Conservation (phyloP, 1,284 basidiomycete genomes). For the Xerocomus nothofagi region DNA sequence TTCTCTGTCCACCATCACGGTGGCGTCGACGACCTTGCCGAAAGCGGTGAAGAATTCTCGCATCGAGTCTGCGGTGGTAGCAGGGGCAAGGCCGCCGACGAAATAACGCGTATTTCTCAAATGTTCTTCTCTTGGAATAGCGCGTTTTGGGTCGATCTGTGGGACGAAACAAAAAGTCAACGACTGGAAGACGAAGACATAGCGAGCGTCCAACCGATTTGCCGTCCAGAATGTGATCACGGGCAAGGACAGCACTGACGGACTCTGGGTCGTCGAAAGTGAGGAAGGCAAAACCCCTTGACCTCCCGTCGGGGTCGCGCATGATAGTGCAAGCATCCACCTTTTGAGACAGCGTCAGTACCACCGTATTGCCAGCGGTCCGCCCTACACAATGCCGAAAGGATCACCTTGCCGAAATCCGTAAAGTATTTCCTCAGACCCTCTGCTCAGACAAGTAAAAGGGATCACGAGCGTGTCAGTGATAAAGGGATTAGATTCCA, state of each 20-base stretch:
- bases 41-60: slow-evolving; percentile 74
- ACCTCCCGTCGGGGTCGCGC: slow-evolving; percentile 88
- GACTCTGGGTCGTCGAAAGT: slow-evolving; percentile 85
- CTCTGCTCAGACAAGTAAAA: slow-evolving; percentile 46
- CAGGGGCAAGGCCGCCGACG: slow-evolving; percentile 81
- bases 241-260: slow-evolving; percentile 80
- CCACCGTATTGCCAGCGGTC: background rate
- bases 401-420: slow-evolving; percentile 66
- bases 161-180: slow-evolving; percentile 6
- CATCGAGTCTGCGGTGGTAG: slow-evolving; percentile 81
- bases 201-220: slow-evolving; percentile 64
- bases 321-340: slow-evolving; percentile 94
- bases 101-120: slow-evolving; percentile 84
- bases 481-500: slow-evolving; percentile 37
- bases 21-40: slow-evolving; percentile 86
- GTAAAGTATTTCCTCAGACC: slow-evolving; percentile 70
- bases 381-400: slow-evolving; percentile 5
- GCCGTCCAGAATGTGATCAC: slow-evolving; percentile 87
- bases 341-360: slow-evolving; percentile 35
- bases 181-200: slow-evolving; percentile 25
- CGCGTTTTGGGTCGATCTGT: slow-evolving; percentile 94
- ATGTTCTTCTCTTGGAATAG: slow-evolving; percentile 88
- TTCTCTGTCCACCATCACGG: slow-evolving; percentile 92
- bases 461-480: slow-evolving; percentile 38
- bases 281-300: slow-evolving; percentile 92